Percentiles rank a stretch among this genome's conserved stretches.
phyloP scores from a whole-genome alignment of 768 basidiomycete genomes.

The Lentinula edodes region DNA sequence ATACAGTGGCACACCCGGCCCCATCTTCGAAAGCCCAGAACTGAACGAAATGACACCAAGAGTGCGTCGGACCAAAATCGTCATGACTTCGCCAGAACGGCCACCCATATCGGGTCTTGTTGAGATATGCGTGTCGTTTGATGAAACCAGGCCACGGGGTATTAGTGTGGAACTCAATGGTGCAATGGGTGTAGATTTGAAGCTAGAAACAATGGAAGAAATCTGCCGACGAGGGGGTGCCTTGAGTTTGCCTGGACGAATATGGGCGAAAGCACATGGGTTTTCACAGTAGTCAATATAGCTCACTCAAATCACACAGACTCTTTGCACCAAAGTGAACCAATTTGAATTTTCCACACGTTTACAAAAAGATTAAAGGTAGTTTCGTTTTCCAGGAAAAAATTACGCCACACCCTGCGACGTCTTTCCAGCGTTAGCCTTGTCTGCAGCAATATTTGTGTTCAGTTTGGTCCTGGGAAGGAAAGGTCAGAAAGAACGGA shows the following conservation, averaged over 20 bases:
- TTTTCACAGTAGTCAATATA: background rate
- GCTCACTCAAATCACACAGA: background rate
- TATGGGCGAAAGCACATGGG: constrained; percentile 44
- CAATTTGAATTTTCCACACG: background rate
- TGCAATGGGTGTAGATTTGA: constrained; percentile 51
- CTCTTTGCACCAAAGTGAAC: background rate
- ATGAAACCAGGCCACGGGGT: constrained; percentile 49
- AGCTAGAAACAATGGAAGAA: constrained; percentile 58
- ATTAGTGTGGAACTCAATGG: constrained; percentile 53
- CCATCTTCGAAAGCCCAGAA: constrained; percentile 38
- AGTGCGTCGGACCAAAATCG: constrained; percentile 45
- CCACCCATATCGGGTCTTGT: constrained; percentile 61
- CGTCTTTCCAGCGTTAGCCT: constrained; percentile 21
- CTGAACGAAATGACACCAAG: constrained; percentile 30
- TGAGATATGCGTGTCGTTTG: constrained; percentile 58
- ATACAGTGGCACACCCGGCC: constrained; percentile 25
- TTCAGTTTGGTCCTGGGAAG: constrained; percentile 24
- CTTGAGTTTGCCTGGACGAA: constrained; percentile 61
- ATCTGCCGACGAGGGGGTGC: constrained; percentile 66
- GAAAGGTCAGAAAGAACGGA: background rate
- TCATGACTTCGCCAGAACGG: constrained; percentile 63
- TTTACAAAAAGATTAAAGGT: background rate
- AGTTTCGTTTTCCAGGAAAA: background rate
- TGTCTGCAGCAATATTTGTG: constrained; percentile 30
- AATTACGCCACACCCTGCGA: constrained; percentile 14